Evolutionary conservation across 2,329 filamentous ascomycete species (phyloP).

Genomic region (Fusarium keratoplasticum): DNA sequence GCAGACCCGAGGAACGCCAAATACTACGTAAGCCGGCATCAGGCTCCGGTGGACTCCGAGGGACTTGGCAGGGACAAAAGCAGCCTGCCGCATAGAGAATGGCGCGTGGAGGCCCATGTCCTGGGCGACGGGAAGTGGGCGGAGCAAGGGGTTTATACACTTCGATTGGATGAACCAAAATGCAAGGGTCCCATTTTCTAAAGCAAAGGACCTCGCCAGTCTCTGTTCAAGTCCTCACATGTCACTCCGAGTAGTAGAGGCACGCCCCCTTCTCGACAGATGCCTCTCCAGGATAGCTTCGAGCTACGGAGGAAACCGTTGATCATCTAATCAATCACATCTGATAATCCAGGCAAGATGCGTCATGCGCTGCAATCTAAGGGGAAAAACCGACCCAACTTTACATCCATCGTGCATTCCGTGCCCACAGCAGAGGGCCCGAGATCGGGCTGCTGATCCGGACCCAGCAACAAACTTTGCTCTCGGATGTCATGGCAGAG

Average conservation of each 20-base stretch:
- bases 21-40: constrained; percentile 21
- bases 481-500: not conserved
- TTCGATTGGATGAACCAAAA: not conserved
- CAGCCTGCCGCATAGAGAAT: not conserved
- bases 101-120: not conserved
- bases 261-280: constrained; percentile 19
- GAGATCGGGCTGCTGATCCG: constrained; percentile 22
- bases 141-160: too few species aligned
- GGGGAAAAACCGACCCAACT: not conserved
- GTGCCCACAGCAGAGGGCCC: constrained; percentile 4
- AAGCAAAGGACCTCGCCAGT: not conserved
- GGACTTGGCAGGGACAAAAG: constrained; percentile 1
- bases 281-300: constrained; percentile 11
- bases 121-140: not conserved
- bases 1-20: not conserved
- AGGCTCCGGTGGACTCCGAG: constrained; percentile 4
- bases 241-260: not conserved
- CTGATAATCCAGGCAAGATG: constrained; percentile 23
- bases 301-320: constrained; percentile 36
- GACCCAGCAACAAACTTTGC: constrained; percentile 14
- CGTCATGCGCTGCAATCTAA: constrained; percentile 17
- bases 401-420: constrained; percentile 20
- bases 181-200: not conserved
- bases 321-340: constrained; percentile 43
- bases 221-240: not conserved